Evolutionary conservation across 2,329 filamentous ascomycete species (phyloP).

Genomic region (Stachybotrys echinatus): DNA sequence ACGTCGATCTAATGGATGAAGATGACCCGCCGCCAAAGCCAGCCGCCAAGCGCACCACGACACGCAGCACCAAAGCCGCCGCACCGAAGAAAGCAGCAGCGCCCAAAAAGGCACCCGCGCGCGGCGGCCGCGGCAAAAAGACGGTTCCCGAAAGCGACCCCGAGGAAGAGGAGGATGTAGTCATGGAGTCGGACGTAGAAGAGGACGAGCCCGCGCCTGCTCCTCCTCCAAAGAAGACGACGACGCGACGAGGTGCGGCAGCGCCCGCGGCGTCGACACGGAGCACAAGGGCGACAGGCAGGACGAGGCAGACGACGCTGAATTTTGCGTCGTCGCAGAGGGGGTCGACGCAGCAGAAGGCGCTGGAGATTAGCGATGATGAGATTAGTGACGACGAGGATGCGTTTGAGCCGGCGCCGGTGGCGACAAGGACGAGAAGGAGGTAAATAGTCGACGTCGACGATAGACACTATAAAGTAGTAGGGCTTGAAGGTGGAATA

Average conservation of each 20-base stretch:
- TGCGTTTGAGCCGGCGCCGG: slow-evolving; percentile 49
- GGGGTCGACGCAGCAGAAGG: slow-evolving; percentile 37
- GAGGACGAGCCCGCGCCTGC: slow-evolving; percentile 32
- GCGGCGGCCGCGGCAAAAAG: slow-evolving; percentile 32
- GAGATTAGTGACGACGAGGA: slow-evolving; percentile 58
- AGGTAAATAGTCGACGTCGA: slow-evolving; percentile 13
- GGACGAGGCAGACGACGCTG: slow-evolving; percentile 26
- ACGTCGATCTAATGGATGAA: slow-evolving; percentile 42
- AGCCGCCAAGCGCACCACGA: slow-evolving; percentile 20
- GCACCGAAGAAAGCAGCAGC: slow-evolving; percentile 36
- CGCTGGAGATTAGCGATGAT: slow-evolving; percentile 59
- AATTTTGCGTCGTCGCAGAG: slow-evolving; percentile 28
- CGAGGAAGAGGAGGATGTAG: slow-evolving; percentile 42
- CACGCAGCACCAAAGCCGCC: slow-evolving; percentile 26
- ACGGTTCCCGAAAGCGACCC: slow-evolving; percentile 14
- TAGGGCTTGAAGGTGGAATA: not conserved
- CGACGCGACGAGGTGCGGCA: slow-evolving; percentile 11
- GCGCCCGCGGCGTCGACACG: slow-evolving; percentile 7
- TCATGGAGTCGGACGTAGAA: slow-evolving; percentile 48
- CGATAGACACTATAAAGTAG: too few relatives aligned
- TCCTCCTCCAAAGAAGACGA: slow-evolving; percentile 17
- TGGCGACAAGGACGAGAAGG: slow-evolving; percentile 24
- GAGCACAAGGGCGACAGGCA: slow-evolving; percentile 6
- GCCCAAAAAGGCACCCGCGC: slow-evolving; percentile 35
- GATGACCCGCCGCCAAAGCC: slow-evolving; percentile 32